Evolutionary conservation across 2,329 filamentous ascomycete genomes (phyloP).

Genomic region (Cladophialophora exuberans): DNA sequence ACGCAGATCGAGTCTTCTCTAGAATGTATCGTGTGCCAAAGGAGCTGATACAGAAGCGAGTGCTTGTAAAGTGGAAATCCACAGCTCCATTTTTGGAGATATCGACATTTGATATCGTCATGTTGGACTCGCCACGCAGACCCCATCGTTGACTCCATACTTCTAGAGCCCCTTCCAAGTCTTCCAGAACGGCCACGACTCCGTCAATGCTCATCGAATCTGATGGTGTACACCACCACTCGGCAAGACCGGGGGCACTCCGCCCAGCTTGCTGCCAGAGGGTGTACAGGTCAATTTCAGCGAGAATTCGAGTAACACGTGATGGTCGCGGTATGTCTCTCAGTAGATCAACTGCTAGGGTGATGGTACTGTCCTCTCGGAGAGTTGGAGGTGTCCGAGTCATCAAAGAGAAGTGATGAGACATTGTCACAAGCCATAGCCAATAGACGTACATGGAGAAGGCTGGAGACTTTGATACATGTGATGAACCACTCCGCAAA

Average conservation of each 20-base stretch:
- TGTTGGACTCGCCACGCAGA: constrained; percentile 12
- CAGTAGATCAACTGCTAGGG: constrained; percentile 6
- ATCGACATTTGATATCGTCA: constrained; percentile 16
- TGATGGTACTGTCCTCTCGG: constrained; percentile 14
- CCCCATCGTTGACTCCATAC: constrained; percentile 18
- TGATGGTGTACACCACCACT: constrained; percentile 20
- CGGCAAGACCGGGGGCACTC: constrained; percentile 11
- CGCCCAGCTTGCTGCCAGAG: constrained; percentile 18
- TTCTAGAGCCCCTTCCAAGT: constrained; percentile 8
- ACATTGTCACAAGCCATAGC: constrained; percentile 19
- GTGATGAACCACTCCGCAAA: background rate
- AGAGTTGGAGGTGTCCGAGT: constrained; percentile 12
- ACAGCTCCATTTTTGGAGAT: constrained; percentile 10
- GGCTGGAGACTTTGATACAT: background rate
- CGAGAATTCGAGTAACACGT: constrained; percentile 15
- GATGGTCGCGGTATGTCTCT: constrained; percentile 9
- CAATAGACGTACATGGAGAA: constrained; percentile 15
- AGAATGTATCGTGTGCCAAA: constrained; percentile 12
- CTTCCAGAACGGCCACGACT: constrained; percentile 5
- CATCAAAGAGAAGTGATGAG: constrained; percentile 22
- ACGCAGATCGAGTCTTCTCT: constrained; percentile 1
- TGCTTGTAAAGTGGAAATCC: constrained; percentile 14
- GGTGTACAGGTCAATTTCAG: constrained; percentile 16
- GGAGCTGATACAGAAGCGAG: constrained; percentile 11
- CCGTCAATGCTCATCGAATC: constrained; percentile 1